Percentiles rank a stretch among this genome's conserved stretches.
Conservation (phyloP, 2,329 filamentous ascomycete species). For the Fusarium sp. region DNA sequence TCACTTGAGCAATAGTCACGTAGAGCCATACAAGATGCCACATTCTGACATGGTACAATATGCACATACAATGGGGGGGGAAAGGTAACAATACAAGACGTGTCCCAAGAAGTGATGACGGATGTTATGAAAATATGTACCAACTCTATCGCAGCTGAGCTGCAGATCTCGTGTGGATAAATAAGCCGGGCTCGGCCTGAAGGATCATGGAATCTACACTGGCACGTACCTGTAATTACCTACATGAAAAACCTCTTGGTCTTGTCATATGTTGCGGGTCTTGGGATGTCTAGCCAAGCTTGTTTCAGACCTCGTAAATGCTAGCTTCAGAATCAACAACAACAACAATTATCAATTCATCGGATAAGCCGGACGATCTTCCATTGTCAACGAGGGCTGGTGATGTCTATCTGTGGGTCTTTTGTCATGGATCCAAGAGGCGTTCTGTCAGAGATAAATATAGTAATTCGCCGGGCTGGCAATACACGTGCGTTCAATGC, state of each 20-base stretch:
- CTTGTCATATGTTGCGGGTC: background rate
- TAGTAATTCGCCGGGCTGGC: background rate
- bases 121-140: background rate
- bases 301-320: background rate
- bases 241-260: background rate
- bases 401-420: background rate
- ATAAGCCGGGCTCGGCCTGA: background rate
- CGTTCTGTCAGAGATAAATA: background rate
- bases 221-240: background rate
- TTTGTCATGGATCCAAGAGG: background rate
- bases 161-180: background rate
- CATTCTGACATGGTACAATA: constrained; percentile 2
- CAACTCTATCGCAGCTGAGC: background rate
- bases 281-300: background rate
- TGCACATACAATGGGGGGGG: background rate
- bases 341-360: background rate
- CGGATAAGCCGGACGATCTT: background rate
- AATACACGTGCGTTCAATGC: background rate
- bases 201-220: background rate
- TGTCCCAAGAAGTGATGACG: background rate
- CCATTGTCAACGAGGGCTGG: background rate
- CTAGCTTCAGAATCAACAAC: background rate
- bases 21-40: constrained; percentile 6
- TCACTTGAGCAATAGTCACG: background rate
- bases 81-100: background rate